phyloP scores from a whole-genome alignment of 2,329 filamentous ascomycete genomes.

The Claviceps sp. region DNA sequence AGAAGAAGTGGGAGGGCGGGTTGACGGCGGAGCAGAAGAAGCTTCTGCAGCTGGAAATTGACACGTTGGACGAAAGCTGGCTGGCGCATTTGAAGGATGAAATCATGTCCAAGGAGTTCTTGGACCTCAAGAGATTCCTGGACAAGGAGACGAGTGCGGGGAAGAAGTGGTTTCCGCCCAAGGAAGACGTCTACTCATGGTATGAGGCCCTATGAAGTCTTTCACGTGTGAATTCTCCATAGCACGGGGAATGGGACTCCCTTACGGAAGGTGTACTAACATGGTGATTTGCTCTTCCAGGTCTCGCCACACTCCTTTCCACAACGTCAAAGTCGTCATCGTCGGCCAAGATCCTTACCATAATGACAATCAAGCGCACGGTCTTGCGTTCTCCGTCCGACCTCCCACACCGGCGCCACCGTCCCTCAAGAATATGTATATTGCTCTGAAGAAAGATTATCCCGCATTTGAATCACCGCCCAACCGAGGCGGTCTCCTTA shows the following conservation, averaged over 20 bases:
- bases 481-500: constrained; percentile 69
- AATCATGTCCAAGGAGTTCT: constrained; percentile 62
- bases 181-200: constrained; percentile 90
- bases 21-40: constrained; percentile 71
- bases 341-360: constrained; percentile 96
- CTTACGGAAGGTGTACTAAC: neutral
- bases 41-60: constrained; percentile 77
- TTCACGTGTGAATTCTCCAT: neutral
- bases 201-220: constrained; percentile 26
- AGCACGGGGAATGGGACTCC: neutral
- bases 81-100: constrained; percentile 80
- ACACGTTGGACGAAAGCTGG: constrained; percentile 87
- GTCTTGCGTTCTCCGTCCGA: constrained; percentile 87
- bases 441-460: constrained; percentile 75
- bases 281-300: neutral
- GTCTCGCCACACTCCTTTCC: constrained; percentile 67
- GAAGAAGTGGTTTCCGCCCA: constrained; percentile 75
- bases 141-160: constrained; percentile 60
- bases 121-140: constrained; percentile 79
- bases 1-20: constrained; percentile 73
- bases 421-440: constrained; percentile 90
- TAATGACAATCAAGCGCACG: constrained; percentile 89
- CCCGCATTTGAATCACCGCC: constrained; percentile 63
- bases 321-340: constrained; percentile 82
- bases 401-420: constrained; percentile 80